phyloP scores from a whole-genome alignment of 441 rosid species.

The Capsella rubella region DNA sequence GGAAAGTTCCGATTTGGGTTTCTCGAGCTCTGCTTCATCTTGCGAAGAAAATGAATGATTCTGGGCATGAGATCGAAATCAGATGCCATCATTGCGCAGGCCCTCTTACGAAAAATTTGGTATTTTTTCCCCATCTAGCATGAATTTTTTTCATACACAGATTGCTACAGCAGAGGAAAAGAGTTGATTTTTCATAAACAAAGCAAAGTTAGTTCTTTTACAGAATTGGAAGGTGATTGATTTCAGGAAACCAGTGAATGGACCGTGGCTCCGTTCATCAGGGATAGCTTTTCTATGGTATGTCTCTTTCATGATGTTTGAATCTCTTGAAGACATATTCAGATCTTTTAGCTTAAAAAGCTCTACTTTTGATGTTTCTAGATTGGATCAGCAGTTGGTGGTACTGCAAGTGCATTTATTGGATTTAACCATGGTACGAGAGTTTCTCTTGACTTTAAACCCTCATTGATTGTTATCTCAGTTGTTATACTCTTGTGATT shows the following conservation, averaged over 20 bases:
- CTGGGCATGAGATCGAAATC: slow-evolving; percentile 41
- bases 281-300: slow-evolving; percentile 98
- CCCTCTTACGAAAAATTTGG: slow-evolving; percentile 86
- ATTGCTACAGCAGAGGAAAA: not conserved
- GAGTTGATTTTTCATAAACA: not conserved
- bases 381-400: slow-evolving; percentile 97
- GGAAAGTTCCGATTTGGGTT: not conserved
- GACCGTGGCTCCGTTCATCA: slow-evolving; percentile 80
- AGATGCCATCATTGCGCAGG: slow-evolving; percentile 96
- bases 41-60: slow-evolving; percentile 50
- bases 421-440: slow-evolving; percentile 86
- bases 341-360: slow-evolving; percentile 2
- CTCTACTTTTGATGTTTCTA: slow-evolving; percentile 41
- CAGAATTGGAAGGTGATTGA: slow-evolving; percentile 9
- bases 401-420: slow-evolving; percentile 85
- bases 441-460: not conserved
- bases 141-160: not conserved
- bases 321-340: not conserved
- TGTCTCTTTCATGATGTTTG: not conserved
- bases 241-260: slow-evolving; percentile 86
- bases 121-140: slow-evolving; percentile 29
- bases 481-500: not conserved
- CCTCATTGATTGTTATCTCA: not conserved
- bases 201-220: not conserved
- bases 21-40: slow-evolving; percentile 19